A percentile compares a stretch with the other conserved stretches of the same genome.
Evolutionary conservation across 2,329 filamentous ascomycete genomes (phyloP).

Genomic region (Talaromyces sp.): DNA sequence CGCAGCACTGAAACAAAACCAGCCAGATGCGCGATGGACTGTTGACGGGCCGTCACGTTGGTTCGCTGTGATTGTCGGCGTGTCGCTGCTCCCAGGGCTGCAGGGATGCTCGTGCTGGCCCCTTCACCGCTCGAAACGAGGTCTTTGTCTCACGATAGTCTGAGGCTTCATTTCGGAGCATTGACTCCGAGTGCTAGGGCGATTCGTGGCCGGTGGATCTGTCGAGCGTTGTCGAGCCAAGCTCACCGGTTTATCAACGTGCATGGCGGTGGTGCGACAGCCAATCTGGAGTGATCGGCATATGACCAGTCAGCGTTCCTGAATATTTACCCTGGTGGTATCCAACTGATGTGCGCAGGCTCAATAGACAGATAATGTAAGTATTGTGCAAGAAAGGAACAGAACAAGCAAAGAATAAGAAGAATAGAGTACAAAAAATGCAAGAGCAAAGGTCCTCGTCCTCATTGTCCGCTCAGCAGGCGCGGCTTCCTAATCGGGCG

Average conservation of each 20-base stretch:
- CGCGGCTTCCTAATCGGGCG: neutral
- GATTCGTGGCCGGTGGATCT: neutral
- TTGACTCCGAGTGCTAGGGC: neutral
- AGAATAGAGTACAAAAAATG: neutral
- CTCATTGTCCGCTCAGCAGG: neutral
- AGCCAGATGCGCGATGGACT: neutral
- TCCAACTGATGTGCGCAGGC: no score
- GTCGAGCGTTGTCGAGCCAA: neutral
- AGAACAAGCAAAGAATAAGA: no score
- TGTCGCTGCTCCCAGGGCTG: neutral
- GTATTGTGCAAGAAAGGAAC: neutral
- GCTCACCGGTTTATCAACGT: neutral
- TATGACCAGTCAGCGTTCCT: neutral
- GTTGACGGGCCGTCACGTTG: neutral
- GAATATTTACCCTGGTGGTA: neutral
- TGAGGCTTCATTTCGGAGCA: neutral
- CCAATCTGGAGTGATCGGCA: neutral
- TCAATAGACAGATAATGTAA: neutral
- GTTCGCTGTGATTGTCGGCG: neutral
- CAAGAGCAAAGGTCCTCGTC: neutral
- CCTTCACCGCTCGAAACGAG: neutral
- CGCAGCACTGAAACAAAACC: neutral
- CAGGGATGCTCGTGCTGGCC: neutral
- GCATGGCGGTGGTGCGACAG: neutral
- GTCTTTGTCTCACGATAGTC: neutral